Base-by-base conservation (phyloP, 352 stramenopile species). In the Thalassiosira ordinaria region DNA sequence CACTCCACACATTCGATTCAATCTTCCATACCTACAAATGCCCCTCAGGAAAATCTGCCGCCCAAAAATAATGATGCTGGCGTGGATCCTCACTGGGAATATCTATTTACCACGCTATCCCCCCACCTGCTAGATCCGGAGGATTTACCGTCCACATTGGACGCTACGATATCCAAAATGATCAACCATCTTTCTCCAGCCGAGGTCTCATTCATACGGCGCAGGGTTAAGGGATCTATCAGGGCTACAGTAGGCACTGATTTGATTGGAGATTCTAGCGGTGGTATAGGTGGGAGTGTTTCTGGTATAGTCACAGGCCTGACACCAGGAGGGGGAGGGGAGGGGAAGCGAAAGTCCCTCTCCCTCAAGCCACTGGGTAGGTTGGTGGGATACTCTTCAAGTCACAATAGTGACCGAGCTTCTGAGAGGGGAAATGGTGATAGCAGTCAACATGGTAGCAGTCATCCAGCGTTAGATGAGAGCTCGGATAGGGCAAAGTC, bases 151-250 rank as follows among this genome's bases (percentile, higher is more conserved):
- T 72, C 87, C 0, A 72, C 78, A 8, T 56, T 92, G 18, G 79
- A 89, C 33, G 63, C 76, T 31, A 68, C 72, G 0, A 86, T 91
- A 37, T 72, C 71, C n/a, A 46, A 62, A 18, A 68, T 53, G 13
- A 86, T 80, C 11, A 88, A 92, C 76, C 24, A 49, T 16, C 65
- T 93, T 1, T 78, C 60, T 2, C 60, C 78, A 0, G 76, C 65
- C 0, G 86, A 93, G 71, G 53, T 91, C 5, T 89, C 75, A 4
- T 90, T 92, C 44, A 60, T 93, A 7, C 78, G 84, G 60, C 70
- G 82, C 24, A 76, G 80, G 29, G 82, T 92, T 1, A 72, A 86
- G 62, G 64, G 41, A 6, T 44, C 82, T 9, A 44, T 88, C 7
- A 7, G 37, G 7, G 37, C 37, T 14, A 14, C 37, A 14, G 14